Evolutionary conservation across 169 alveolate genomes (phyloP).

Genomic region (Theileria orientalis): DNA sequence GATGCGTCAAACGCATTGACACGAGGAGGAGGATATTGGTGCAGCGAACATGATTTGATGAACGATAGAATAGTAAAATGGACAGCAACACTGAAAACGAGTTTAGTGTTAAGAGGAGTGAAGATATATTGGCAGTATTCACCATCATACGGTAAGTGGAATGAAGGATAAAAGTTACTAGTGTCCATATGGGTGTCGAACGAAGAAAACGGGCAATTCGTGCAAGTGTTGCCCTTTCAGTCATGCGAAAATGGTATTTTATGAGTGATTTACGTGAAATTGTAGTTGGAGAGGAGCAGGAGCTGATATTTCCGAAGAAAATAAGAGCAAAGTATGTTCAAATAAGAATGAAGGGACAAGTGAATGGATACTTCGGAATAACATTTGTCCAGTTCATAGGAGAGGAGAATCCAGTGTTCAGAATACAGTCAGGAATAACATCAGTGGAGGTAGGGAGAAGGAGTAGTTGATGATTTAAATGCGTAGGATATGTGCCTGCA

Average conservation of each 20-base stretch:
- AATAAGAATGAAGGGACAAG: slow-evolving; percentile 78
- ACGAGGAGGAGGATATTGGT: slow-evolving; percentile 77
- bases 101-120: slow-evolving; percentile 59
- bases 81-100: slow-evolving; percentile 68
- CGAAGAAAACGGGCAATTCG: slow-evolving; percentile 63
- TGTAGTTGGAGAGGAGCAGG: slow-evolving; percentile 69
- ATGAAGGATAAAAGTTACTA: not conserved
- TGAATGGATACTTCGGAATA: slow-evolving; percentile 82
- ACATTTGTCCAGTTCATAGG: slow-evolving; percentile 80
- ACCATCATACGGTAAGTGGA: slow-evolving; percentile 31
- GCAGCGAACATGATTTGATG: slow-evolving; percentile 71
- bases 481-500: slow-evolving; percentile 79
- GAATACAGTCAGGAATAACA: slow-evolving; percentile 87
- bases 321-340: slow-evolving; percentile 73
- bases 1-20: slow-evolving; percentile 78
- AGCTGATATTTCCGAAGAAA: slow-evolving; percentile 68
- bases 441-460: slow-evolving; percentile 47
- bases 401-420: slow-evolving; percentile 79
- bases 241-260: slow-evolving; percentile 61
- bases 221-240: slow-evolving; percentile 73
- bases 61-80: slow-evolving; percentile 62
- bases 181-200: slow-evolving; percentile 69
- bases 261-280: not conserved
- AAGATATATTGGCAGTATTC: slow-evolving; percentile 53
- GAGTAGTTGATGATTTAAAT: not conserved